Percentiles rank a stretch among this genome's conserved stretches.
Conservation (phyloP, 805 yeast species). For the Tanozyma kutaoensis region DNA sequence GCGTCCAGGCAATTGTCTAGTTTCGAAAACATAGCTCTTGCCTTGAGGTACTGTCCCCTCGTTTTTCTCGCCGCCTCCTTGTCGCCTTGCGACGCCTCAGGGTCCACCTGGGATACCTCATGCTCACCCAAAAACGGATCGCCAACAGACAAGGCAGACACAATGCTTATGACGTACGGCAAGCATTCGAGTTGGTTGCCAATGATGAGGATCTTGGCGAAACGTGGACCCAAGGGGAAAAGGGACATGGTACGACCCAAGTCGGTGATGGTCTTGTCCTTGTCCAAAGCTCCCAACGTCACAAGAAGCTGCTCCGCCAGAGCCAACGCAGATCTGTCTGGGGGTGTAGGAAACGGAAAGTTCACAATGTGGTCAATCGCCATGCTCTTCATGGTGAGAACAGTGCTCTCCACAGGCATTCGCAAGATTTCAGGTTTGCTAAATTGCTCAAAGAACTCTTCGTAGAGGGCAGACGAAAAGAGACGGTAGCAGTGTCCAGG, state of each 20-base stretch:
- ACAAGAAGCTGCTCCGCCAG: slow-evolving; percentile 58
- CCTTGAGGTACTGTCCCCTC: slow-evolving; percentile 38
- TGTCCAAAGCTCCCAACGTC: slow-evolving; percentile 66
- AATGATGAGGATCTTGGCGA: slow-evolving; percentile 75
- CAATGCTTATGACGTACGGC: slow-evolving; percentile 82
- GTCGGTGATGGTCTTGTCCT: slow-evolving; percentile 46
- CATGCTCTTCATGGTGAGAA: slow-evolving; percentile 91
- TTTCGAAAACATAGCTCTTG: slow-evolving; percentile 46
- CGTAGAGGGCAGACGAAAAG: slow-evolving; percentile 88
- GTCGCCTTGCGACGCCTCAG: too few relatives aligned
- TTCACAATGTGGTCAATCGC: slow-evolving; percentile 83
- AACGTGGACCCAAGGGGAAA: slow-evolving; percentile 90
- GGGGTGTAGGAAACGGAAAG: slow-evolving; percentile 96
- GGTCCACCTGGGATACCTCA: slow-evolving; percentile 45
- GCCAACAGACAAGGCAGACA: slow-evolving; percentile 86
- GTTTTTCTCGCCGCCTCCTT: slow-evolving; percentile 1
- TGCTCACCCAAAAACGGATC: slow-evolving; percentile 73
- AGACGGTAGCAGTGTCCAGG: slow-evolving; percentile 95
- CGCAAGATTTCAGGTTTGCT: slow-evolving; percentile 81
- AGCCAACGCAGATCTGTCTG: slow-evolving; percentile 44
- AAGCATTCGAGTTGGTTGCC: slow-evolving; percentile 82
- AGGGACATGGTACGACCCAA: slow-evolving; percentile 78
- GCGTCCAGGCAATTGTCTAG: slow-evolving; percentile 71
- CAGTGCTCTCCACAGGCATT: slow-evolving; percentile 96
- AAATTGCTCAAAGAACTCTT: slow-evolving; percentile 72